Evolutionary conservation across 2,329 filamentous ascomycete genomes (phyloP).

Genomic region (Epicoccum nigrum): DNA sequence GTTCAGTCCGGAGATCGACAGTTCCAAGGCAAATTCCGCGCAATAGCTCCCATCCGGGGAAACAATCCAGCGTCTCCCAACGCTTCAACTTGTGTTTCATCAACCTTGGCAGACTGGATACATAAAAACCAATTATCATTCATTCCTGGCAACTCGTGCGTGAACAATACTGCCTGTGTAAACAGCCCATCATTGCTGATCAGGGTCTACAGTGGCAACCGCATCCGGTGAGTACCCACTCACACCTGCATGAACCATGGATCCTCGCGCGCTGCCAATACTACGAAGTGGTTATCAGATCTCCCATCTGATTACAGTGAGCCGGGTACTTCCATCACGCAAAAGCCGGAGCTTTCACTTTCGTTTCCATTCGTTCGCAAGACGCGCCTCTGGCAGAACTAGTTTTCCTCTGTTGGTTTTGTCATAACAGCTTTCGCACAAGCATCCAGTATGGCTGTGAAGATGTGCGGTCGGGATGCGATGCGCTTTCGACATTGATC

Average conservation of each 20-base stretch:
- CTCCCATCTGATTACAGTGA: not conserved
- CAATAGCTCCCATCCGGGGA: too few relatives aligned
- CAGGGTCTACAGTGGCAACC: not conserved
- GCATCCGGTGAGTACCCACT: slow-evolving; percentile 21
- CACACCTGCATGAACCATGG: slow-evolving; percentile 15
- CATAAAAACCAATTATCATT: not conserved
- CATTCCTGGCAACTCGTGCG: not conserved
- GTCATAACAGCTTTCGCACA: not conserved
- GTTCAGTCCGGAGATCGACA: slow-evolving; percentile 29
- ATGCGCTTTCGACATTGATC: slow-evolving; percentile 13
- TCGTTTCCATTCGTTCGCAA: not conserved
- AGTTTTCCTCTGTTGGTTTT: not conserved
- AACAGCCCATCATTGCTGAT: not conserved
- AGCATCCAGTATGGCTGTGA: not conserved
- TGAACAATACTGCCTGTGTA: not conserved
- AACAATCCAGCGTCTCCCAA: slow-evolving; percentile 7
- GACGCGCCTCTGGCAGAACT: too few relatives aligned
- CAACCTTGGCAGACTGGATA: slow-evolving; percentile 12
- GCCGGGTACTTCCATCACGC: not conserved
- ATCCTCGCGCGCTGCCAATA: slow-evolving; percentile 11
- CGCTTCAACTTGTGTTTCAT: slow-evolving; percentile 16
- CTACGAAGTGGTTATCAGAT: not conserved
- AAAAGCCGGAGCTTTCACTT: too few relatives aligned
- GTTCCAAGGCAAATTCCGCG: too few relatives aligned
- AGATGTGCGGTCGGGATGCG: slow-evolving; percentile 1